Conservation (phyloP, 306 rosid genomes). For the Prunus davidiana region DNA sequence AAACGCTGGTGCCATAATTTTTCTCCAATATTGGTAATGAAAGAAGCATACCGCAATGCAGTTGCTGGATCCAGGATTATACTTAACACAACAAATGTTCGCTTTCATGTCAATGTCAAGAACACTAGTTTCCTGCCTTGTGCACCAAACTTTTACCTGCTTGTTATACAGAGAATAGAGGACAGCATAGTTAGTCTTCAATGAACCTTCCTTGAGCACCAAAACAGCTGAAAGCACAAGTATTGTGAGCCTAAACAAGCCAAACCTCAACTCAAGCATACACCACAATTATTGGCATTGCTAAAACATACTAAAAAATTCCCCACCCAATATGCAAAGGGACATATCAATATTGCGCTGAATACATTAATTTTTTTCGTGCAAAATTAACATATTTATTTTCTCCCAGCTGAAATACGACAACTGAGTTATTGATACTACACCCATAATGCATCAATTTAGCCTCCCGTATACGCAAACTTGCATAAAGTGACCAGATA, state of each 20-base stretch:
- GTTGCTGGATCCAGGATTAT: slow-evolving; percentile 94
- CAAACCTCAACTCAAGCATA: neutral
- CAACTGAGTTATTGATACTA: neutral
- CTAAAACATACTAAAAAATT: neutral
- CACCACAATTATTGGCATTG: neutral
- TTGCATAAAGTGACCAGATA: neutral
- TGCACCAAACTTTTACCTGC: slow-evolving; percentile 98
- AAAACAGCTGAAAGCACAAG: neutral
- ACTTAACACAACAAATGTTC: slow-evolving; percentile 94
- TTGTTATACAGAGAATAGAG: slow-evolving; percentile 23
- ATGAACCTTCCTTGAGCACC: neutral
- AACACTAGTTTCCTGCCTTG: slow-evolving; percentile 87
- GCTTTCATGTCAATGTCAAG: slow-evolving; percentile 97
- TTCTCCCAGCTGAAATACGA: neutral
- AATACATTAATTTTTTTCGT: neutral
- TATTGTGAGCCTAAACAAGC: neutral
- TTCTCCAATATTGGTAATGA: slow-evolving; percentile 18
- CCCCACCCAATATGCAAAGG: neutral
- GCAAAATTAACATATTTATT: neutral
- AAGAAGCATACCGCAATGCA: slow-evolving; percentile 72
- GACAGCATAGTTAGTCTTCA: slow-evolving; percentile 5
- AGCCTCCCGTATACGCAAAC: neutral
- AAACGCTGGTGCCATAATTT: slow-evolving; percentile 13
- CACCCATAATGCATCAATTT: neutral
- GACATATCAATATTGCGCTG: neutral